Base-by-base conservation (phyloP, 2,329 filamentous ascomycete species). In the Aspergillus piperis region DNA sequence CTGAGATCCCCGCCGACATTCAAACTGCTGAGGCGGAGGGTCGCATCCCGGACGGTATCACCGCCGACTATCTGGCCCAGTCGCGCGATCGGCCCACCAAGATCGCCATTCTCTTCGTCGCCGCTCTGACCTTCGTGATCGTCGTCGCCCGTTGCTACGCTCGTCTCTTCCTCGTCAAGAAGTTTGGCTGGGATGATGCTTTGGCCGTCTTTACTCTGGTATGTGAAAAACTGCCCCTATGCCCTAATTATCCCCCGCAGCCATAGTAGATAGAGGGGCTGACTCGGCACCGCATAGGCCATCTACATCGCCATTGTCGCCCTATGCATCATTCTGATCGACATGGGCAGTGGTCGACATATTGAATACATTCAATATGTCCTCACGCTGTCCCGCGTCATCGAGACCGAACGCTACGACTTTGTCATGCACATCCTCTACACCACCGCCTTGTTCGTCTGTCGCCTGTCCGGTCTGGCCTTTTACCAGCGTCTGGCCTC, bases 371-470 rank as follows among this genome's bases (percentile, higher is more conserved):
- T 71, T 32, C 68, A 81, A 67, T 81, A 82, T 66, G 79, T 83
- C 3, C 71, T 84, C 44, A 69, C 78, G 19, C 66, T 80, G 49
- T 59, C 72, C 2, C 77, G 74, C 0, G 73, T 82, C 32, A 72
- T 78, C 38, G 15, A 70, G 8, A 82, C 80, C 0, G 78, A 84
- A 64, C 66, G 81, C 0, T 70, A 82, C 59, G 82, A 84, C 65
- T 83, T 83, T 52, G 69, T 71, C 38, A 81, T 82, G 15, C 82
- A 84, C 66, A 76, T 84, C 21, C 67, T 84, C 60, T 84, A 84
- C 66, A 83, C 81, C 1, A 78, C 78, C 0, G 76, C 82, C 2
- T 74, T 84, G 2, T 73, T 83, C 25, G 65, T 82, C 10, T 83
- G 82, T 60, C 80, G 82, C 11, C 67, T 83, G 1, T 84, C 82